These are phyloP conservation scores for Ogataea methylovora DNA, from an alignment of 805 yeast genomes.

Conservation along the genomic window DNA sequence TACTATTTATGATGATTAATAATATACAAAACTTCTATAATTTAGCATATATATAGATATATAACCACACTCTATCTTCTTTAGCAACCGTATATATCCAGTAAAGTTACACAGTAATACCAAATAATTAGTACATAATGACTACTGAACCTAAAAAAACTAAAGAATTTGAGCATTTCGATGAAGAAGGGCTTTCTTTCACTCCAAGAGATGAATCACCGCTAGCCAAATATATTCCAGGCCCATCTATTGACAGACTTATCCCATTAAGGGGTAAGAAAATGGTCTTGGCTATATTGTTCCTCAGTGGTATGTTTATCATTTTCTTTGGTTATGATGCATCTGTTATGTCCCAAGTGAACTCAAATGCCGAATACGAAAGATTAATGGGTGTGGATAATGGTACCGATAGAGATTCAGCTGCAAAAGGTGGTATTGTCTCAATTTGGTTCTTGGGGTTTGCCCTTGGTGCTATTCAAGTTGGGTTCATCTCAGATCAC, in stretches of 20 bases:
- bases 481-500: slow-evolving; percentile 20
- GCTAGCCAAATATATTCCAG: slow-evolving; percentile 3
- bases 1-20: no score
- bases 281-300: slow-evolving; percentile 1
- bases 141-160: no score
- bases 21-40: no score
- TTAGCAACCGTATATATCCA: no score
- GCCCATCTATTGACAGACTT: background rate
- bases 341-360: slow-evolving; percentile 38
- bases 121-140: no score
- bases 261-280: background rate
- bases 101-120: no score
- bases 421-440: slow-evolving; percentile 32
- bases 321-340: slow-evolving; percentile 32
- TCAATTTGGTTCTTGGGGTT: slow-evolving; percentile 42
- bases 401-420: slow-evolving; percentile 5
- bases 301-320: slow-evolving; percentile 3
- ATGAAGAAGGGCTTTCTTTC: slow-evolving; percentile 1
- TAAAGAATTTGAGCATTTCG: no score
- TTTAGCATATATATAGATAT: no score
- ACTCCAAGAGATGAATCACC: slow-evolving; percentile 1
- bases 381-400: slow-evolving; percentile 3
- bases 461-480: slow-evolving; percentile 28
- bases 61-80: no score
- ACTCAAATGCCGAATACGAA: slow-evolving; percentile 15